These are phyloP conservation scores for Pichia cabralensis DNA, from an alignment of 805 yeast genomes.

Conservation along the genomic window DNA sequence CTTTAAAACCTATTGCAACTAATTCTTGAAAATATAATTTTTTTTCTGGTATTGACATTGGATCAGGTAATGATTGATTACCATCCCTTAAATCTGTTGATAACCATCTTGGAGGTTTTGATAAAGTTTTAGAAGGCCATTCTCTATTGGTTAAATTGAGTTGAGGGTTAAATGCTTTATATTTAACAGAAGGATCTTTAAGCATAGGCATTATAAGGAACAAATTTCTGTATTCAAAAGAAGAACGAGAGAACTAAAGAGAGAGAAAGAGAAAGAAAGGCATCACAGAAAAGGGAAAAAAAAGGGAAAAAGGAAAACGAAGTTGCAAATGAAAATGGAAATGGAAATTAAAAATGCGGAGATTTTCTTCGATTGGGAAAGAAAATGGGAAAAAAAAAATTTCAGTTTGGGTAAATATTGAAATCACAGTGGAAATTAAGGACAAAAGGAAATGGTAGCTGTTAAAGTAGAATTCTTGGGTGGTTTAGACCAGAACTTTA, in stretches of 20 bases:
- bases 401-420: no score
- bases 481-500: conserved; percentile 76
- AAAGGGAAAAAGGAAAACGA: background rate
- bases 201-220: conserved; percentile 35
- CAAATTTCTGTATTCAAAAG: no score
- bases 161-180: conserved; percentile 45
- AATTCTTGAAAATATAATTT: conserved; percentile 59
- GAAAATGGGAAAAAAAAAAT: no score
- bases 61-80: conserved; percentile 77
- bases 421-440: no score
- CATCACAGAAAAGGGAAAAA: background rate
- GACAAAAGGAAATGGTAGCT: conserved; percentile 18
- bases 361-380: no score
- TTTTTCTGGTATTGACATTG: conserved; percentile 76
- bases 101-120: conserved; percentile 69
- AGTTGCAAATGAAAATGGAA: background rate
- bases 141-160: conserved; percentile 46
- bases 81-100: conserved; percentile 81
- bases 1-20: conserved; percentile 68
- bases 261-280: background rate
- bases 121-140: conserved; percentile 57
- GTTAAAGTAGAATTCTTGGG: conserved; percentile 47
- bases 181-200: conserved; percentile 54
- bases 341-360: background rate
- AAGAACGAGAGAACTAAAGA: no score